phyloP scores from a whole-genome alignment of 768 basidiomycete genomes.

The Suillus spraguei region DNA sequence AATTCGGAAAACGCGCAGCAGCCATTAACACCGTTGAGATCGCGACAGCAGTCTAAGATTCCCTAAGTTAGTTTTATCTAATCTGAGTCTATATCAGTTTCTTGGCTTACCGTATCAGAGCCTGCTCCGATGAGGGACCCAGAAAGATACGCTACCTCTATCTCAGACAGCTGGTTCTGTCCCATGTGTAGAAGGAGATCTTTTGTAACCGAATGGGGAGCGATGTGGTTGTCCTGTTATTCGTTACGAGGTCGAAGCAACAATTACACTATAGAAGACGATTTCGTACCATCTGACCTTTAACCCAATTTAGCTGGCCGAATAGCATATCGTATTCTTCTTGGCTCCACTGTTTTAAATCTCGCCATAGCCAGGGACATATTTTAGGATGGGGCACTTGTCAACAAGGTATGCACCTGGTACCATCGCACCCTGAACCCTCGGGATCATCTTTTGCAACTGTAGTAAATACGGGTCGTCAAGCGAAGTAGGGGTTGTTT shows the following conservation, averaged over 20 bases:
- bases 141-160: constrained; percentile 59
- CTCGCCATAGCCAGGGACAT: constrained; percentile 62
- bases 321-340: constrained; percentile 56
- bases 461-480: constrained; percentile 26
- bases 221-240: constrained; percentile 16
- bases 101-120: constrained; percentile 47
- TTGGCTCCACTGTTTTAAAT: constrained; percentile 53
- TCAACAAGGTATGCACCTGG: constrained; percentile 39
- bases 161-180: constrained; percentile 45
- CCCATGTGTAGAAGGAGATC: constrained; percentile 49
- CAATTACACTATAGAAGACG: not conserved
- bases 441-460: constrained; percentile 31
- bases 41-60: constrained; percentile 27
- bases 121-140: constrained; percentile 68
- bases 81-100: too few relatives aligned
- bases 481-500: constrained; percentile 21
- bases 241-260: constrained; percentile 28
- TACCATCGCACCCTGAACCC: constrained; percentile 34
- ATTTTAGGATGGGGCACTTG: constrained; percentile 38
- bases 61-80: not conserved
- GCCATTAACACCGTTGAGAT: constrained; percentile 38
- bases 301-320: constrained; percentile 46
- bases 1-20: constrained; percentile 38
- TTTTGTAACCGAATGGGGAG: constrained; percentile 46
- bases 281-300: constrained; percentile 41